Conservation (phyloP, 805 yeast species). For the Yamadazyma akitaensis region DNA sequence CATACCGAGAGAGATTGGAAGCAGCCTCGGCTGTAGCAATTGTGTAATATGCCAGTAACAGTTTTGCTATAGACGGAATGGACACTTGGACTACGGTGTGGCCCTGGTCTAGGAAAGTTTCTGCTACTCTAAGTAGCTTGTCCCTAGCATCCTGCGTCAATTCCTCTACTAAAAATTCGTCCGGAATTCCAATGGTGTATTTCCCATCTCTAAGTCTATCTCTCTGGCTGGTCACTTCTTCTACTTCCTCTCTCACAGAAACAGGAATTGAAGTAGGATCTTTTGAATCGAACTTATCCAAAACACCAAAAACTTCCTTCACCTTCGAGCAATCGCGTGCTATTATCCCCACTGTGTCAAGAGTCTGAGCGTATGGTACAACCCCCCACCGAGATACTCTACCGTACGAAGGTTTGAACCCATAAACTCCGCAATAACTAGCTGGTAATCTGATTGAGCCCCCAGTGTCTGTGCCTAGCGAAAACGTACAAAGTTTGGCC, state of each 20-base stretch:
- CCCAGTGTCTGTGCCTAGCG: conserved; percentile 96
- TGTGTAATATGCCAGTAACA: conserved; percentile 82
- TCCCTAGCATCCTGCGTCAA: conserved; percentile 45
- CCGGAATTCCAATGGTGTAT: conserved; percentile 67
- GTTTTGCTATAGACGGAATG: conserved; percentile 60
- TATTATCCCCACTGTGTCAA: conserved; percentile 90
- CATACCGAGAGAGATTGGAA: conserved; percentile 85
- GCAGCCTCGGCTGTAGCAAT: conserved; percentile 92
- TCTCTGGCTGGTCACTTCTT: conserved; percentile 5
- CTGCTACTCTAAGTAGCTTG: conserved; percentile 47
- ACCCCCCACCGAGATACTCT: conserved; percentile 90
- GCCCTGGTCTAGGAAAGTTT: conserved; percentile 43
- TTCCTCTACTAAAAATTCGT: conserved; percentile 60
- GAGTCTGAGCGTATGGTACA: conserved; percentile 85
- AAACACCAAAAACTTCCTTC: conserved; percentile 46
- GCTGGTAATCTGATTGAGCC: conserved; percentile 95
- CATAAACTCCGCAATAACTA: conserved; percentile 75
- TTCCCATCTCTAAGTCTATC: conserved; percentile 13
- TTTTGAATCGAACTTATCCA: conserved; percentile 61
- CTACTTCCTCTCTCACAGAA: conserved; percentile 28
- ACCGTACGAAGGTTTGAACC: conserved; percentile 94
- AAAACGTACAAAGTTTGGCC: conserved; percentile 62
- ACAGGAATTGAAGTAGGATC: conserved; percentile 73
- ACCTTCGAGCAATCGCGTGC: conserved; percentile 47
- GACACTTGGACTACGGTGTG: conserved; percentile 61